Base-by-base conservation (phyloP, 2,329 filamentous ascomycete genomes). In the Diaporthe sp. region DNA sequence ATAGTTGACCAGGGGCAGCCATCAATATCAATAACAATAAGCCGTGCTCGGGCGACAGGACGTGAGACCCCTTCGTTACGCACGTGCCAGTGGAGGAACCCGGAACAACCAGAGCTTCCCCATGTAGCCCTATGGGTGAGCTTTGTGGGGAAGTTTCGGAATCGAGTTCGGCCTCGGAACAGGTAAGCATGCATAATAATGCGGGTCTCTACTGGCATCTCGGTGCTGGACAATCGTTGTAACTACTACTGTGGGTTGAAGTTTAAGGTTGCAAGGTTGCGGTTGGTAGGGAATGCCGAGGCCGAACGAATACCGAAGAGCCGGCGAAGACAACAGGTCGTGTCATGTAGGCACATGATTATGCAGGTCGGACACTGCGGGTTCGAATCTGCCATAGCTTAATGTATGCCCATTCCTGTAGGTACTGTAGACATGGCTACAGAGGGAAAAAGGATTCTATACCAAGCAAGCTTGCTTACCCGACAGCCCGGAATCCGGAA, bases 301-400 rank as follows among this genome's bases (percentile, higher is more conserved):
- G 63, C 44, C 44, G 44, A 66, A 66, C 7, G 19, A 66, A 25
- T 30, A 17, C 61, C 61, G 61, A 66, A 47, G 61, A 66, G 63
- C 30, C 63, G 30, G 63, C 22, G 25, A 66, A 19, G 32, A 37
- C 61, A 61, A 22, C n/a, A 15, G 25, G 58, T 12, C 17, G 56
- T 59, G 35, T 39, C 56, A 59, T 59, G 35, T 9, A 39, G n/a
- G 7, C 56, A 61, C 37, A 27, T 6, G 8, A 61, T 42, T 61
- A 19, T 61, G 27, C 32, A 39, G 56, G 22, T 37, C 32, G 3
- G 22, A 35, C 19, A 58, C 12, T 37, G n/a, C n/a, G n/a, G n/a
- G n/a, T n/a, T n/a, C n/a, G n/a, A n/a, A n/a, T n/a, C n/a, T n/a
- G n/a, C n/a, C n/a, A n/a, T n/a, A n/a, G n/a, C 37, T 2, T 37